A percentile compares a stretch with the other conserved stretches of the same genome.
These are phyloP conservation scores for Fusarium fujikuroi DNA, from an alignment of 2,329 filamentous ascomycete species.

Conservation along the genomic window DNA sequence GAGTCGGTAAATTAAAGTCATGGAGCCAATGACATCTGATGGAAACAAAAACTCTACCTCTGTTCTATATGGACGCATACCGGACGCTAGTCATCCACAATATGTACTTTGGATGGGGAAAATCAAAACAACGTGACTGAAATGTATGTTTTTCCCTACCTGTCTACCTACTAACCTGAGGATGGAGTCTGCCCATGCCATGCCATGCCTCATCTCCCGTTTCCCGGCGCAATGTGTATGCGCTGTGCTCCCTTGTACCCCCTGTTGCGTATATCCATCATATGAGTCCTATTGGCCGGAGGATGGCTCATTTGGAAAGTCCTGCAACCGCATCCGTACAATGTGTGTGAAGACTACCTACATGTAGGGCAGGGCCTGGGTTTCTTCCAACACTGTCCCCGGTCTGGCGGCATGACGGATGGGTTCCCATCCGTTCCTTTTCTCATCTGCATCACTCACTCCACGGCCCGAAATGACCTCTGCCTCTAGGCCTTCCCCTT, in stretches of 20 bases:
- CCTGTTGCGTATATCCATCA: slow-evolving; percentile 15
- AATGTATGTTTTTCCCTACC: background rate
- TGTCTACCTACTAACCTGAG: background rate
- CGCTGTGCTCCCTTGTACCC: slow-evolving; percentile 17
- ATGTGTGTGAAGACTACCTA: slow-evolving; percentile 21
- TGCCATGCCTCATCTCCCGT: slow-evolving; percentile 35
- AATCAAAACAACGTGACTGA: slow-evolving; percentile 16
- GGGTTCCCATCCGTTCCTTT: slow-evolving; percentile 36
- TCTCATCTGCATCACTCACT: slow-evolving; percentile 36
- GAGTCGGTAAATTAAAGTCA: slow-evolving; percentile 19
- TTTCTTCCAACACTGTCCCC: slow-evolving; percentile 9
- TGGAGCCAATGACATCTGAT: slow-evolving; percentile 20
- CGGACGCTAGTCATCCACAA: slow-evolving; percentile 14
- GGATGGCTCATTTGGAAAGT: slow-evolving; percentile 13
- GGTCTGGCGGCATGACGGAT: slow-evolving; percentile 33
- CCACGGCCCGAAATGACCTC: slow-evolving; percentile 35
- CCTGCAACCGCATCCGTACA: slow-evolving; percentile 20
- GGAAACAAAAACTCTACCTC: slow-evolving; percentile 20
- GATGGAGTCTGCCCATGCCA: slow-evolving; percentile 7
- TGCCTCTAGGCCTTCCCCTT: slow-evolving; percentile 40
- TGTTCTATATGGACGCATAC: slow-evolving; percentile 6
- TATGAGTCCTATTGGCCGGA: slow-evolving; percentile 18
- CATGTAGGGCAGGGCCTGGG: slow-evolving; percentile 22
- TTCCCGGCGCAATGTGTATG: slow-evolving; percentile 30
- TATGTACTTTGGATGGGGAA: background rate